These are phyloP conservation scores for Neurospora sp. DNA, from an alignment of 2,329 filamentous ascomycete species.

Conservation along the genomic window DNA sequence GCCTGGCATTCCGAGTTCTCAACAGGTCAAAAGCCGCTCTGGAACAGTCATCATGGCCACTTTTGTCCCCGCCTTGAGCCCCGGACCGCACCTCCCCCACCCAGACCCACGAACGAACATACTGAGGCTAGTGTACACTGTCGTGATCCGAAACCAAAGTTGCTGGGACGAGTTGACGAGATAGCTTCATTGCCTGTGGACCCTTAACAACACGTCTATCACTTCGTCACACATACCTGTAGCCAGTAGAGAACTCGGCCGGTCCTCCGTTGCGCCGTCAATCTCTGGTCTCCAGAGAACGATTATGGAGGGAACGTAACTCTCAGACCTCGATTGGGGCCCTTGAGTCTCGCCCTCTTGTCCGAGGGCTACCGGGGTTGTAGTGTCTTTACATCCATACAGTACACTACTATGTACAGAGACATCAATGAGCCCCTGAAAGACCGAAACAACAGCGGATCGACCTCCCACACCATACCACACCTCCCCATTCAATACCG, in stretches of 20 bases:
- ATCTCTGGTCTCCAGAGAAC: neutral
- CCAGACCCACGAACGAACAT: neutral
- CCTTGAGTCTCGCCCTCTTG: neutral
- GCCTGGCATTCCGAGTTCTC: neutral
- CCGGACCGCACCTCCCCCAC: neutral
- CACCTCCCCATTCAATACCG: neutral
- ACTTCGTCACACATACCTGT: neutral
- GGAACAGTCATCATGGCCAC: neutral
- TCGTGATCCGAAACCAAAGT: neutral
- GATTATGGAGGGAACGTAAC: neutral
- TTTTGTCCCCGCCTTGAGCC: neutral
- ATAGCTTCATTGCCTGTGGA: neutral
- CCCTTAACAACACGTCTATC: neutral
- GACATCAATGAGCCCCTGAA: neutral
- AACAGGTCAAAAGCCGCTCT: neutral
- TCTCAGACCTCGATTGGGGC: neutral
- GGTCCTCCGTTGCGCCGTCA: neutral
- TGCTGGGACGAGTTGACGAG: neutral
- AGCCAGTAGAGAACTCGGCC: neutral
- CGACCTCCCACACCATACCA: neutral
- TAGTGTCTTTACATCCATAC: neutral
- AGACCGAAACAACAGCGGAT: neutral
- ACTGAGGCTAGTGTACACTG: neutral
- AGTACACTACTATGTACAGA: neutral
- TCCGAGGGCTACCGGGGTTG: neutral